Evolutionary conservation across 306 rosid genomes (phyloP).

Genomic region (Sesbania bispinosa): DNA sequence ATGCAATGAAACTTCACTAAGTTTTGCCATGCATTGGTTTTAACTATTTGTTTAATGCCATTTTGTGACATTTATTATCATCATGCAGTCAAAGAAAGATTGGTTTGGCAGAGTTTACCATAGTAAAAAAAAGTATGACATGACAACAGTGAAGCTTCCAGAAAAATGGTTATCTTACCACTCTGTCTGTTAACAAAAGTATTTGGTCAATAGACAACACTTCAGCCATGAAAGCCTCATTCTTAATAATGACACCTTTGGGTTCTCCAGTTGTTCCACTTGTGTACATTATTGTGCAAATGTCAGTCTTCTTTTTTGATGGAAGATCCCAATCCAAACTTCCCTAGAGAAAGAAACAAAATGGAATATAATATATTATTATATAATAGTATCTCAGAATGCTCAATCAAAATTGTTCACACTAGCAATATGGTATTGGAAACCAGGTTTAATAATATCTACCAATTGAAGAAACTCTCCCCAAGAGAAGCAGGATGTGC

Average conservation of each 20-base stretch:
- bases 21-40: neutral
- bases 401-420: neutral
- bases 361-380: neutral
- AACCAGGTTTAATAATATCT: slow-evolving; percentile 11
- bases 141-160: slow-evolving; percentile 4
- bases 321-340: slow-evolving; percentile 61
- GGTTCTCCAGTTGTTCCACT: slow-evolving; percentile 99
- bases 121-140: neutral
- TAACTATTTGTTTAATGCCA: neutral
- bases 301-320: slow-evolving; percentile 51
- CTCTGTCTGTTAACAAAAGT: slow-evolving; percentile 63
- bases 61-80: neutral
- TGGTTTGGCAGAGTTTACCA: neutral
- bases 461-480: slow-evolving; percentile 74
- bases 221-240: slow-evolving; percentile 76
- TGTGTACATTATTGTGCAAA: slow-evolving; percentile 92
- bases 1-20: neutral
- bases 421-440: neutral
- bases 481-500: slow-evolving; percentile 89
- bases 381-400: neutral
- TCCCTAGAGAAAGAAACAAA: slow-evolving; percentile 46
- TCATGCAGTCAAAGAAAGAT: neutral
- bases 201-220: slow-evolving; percentile 79
- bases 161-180: slow-evolving; percentile 45
- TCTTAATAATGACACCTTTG: slow-evolving; percentile 76